These are phyloP conservation scores for Lignosus rhinocerotis DNA, from an alignment of 1,284 basidiomycete species.

Conservation along the genomic window DNA sequence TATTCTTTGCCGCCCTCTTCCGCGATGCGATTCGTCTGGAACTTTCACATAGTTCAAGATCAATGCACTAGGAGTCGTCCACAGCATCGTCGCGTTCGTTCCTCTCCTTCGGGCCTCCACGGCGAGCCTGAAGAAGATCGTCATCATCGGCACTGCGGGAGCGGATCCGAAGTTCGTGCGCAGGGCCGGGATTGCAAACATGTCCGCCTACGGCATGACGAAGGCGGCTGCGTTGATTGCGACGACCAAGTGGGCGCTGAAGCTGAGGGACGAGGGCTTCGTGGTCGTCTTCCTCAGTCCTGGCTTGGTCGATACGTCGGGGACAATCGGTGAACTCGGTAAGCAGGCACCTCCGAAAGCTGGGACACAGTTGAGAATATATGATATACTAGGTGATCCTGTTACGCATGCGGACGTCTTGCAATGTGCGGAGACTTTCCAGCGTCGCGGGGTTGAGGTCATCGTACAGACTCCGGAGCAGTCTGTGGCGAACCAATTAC, in stretches of 20 bases:
- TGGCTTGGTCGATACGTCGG: conserved; percentile 37
- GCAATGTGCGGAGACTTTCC: conserved; percentile 18
- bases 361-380: neutral
- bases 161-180: conserved; percentile 33
- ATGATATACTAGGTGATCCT: neutral
- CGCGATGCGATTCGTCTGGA: too few species aligned
- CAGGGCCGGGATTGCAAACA: conserved; percentile 6
- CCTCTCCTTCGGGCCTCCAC: conserved; percentile 40
- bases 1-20: neutral
- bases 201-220: conserved; percentile 35
- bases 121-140: conserved; percentile 35
- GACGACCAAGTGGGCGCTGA: conserved; percentile 39
- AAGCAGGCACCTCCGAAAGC: neutral
- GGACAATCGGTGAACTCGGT: conserved; percentile 12
- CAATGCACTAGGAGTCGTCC: conserved; percentile 41
- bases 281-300: conserved; percentile 38
- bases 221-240: conserved; percentile 43
- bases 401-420: neutral
- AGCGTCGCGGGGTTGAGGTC: conserved; percentile 20
- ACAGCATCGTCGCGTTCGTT: conserved; percentile 37
- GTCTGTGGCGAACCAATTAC: conserved; percentile 33
- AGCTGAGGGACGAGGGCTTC: conserved; percentile 38
- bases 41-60: conserved; percentile 28
- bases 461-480: conserved; percentile 33
- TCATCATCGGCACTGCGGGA: conserved; percentile 35